Evolutionary conservation across 139 green algal species (phyloP).

Genomic region (Dunaliella primolecta): DNA sequence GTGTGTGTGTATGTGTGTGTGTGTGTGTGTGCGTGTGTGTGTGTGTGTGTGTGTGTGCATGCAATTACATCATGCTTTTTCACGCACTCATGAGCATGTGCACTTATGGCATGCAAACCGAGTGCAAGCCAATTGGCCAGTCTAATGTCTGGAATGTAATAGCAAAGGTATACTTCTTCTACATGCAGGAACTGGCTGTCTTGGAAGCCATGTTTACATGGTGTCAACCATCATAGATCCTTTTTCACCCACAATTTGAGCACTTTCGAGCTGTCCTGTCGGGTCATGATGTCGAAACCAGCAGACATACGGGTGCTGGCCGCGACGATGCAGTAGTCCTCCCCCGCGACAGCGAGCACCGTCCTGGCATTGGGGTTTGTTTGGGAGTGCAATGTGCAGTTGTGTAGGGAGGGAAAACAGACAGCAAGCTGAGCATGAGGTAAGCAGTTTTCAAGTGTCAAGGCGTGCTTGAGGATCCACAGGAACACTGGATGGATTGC

Average conservation of each 20-base stretch:
- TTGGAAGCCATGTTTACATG: background rate
- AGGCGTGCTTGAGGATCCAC: too few species aligned
- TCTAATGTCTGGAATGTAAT: too few species aligned
- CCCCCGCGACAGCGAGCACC: conserved; percentile 85
- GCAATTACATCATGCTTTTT: background rate
- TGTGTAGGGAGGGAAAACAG: conserved; percentile 51
- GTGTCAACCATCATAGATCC: background rate
- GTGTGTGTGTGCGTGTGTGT: background rate
- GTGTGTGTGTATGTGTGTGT: background rate
- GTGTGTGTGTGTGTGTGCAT: background rate
- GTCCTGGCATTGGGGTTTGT: too few species aligned
- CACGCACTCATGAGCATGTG: too few species aligned
- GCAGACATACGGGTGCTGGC: conserved; percentile 90
- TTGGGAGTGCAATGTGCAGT: too few species aligned
- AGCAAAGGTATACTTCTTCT: background rate
- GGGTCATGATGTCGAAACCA: conserved; percentile 93
- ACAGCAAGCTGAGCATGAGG: background rate
- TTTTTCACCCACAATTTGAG: conserved; percentile 81
- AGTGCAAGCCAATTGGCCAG: too few species aligned
- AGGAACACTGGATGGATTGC: too few species aligned
- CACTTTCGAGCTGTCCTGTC: conserved; percentile 75
- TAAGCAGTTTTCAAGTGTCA: background rate
- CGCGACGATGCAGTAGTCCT: conserved; percentile 95
- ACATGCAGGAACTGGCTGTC: background rate
- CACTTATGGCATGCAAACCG: too few species aligned